These are phyloP conservation scores for Uncinocarpus reesii DNA, from an alignment of 2,329 filamentous ascomycete genomes.

Conservation along the genomic window DNA sequence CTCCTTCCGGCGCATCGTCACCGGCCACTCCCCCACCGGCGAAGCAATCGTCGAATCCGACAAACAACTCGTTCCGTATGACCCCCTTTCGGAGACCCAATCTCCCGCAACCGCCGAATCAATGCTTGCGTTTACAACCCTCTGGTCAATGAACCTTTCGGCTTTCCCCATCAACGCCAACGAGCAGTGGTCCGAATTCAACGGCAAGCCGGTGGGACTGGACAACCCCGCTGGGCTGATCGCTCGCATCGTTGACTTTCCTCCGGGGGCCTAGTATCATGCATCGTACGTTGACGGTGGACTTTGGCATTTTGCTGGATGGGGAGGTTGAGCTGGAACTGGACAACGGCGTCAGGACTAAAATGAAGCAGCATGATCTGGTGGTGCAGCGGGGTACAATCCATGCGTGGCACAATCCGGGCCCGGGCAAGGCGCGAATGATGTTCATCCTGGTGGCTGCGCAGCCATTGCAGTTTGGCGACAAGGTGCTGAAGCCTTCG, in stretches of 20 bases:
- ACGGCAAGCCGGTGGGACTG: slow-evolving; percentile 21
- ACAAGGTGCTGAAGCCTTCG: slow-evolving; percentile 17
- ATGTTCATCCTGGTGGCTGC: slow-evolving; percentile 19
- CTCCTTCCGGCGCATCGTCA: slow-evolving; percentile 20
- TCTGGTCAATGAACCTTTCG: slow-evolving; percentile 19
- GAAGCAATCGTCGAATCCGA: slow-evolving; percentile 24
- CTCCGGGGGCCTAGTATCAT: slow-evolving; percentile 19
- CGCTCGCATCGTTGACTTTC: slow-evolving; percentile 23
- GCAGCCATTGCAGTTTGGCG: slow-evolving; percentile 16
- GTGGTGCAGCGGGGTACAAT: slow-evolving; percentile 26
- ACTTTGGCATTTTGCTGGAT: slow-evolving; percentile 26
- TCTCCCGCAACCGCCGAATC: slow-evolving; percentile 13
- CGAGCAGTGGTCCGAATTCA: slow-evolving; percentile 18
- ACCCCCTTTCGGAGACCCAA: slow-evolving; percentile 15
- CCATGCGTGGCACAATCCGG: slow-evolving; percentile 22
- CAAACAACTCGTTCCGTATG: slow-evolving; percentile 19
- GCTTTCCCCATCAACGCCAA: slow-evolving; percentile 19
- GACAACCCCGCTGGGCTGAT: slow-evolving; percentile 18
- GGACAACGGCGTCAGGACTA: slow-evolving; percentile 23
- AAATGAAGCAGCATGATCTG: slow-evolving; percentile 22
- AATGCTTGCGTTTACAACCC: slow-evolving; percentile 21
- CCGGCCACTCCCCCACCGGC: slow-evolving; percentile 22
- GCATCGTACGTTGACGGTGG: slow-evolving; percentile 23
- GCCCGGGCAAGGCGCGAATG: slow-evolving; percentile 17
- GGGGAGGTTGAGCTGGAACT: slow-evolving; percentile 24